Evolutionary conservation across 2,329 filamentous ascomycete genomes (phyloP).

Genomic region (Aspergillus tanneri): DNA sequence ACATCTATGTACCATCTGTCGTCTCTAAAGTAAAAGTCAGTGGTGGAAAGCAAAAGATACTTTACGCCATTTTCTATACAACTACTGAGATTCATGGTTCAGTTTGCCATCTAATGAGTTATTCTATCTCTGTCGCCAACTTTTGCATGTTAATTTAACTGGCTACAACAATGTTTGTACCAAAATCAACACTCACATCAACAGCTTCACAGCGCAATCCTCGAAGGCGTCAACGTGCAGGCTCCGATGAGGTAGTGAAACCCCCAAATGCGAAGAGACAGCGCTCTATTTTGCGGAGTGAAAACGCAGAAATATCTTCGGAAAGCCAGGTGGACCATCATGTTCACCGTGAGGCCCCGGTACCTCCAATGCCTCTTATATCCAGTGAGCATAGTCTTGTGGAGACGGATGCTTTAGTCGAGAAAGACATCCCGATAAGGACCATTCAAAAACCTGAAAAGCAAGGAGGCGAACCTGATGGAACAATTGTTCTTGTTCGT

Average conservation of each 20-base stretch:
- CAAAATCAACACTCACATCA: slow-evolving; percentile 31
- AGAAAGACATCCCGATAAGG: slow-evolving; percentile 39
- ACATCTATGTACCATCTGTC: no score
- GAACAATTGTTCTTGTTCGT: slow-evolving; percentile 39
- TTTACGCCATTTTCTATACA: no score
- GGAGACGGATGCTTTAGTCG: slow-evolving; percentile 20
- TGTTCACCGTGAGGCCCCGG: slow-evolving; percentile 16
- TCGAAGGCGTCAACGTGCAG: slow-evolving; percentile 42
- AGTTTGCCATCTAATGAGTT: slow-evolving; percentile 8
- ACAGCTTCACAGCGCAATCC: slow-evolving; percentile 33
- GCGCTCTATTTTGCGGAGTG: slow-evolving; percentile 43
- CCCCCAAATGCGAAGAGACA: slow-evolving; percentile 49
- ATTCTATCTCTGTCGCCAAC: not conserved
- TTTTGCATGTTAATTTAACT: not conserved
- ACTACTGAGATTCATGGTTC: no score
- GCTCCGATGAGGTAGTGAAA: slow-evolving; percentile 47
- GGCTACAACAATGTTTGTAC: slow-evolving; percentile 38
- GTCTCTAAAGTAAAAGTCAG: no score
- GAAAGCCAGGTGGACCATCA: slow-evolving; percentile 21
- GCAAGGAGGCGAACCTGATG: slow-evolving; percentile 29
- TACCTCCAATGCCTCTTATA: slow-evolving; percentile 13
- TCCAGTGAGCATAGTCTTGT: slow-evolving; percentile 14
- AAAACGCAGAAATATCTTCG: slow-evolving; percentile 32
- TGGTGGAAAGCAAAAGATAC: no score
- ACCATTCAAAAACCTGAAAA: slow-evolving; percentile 39